A percentile compares a stretch with the other conserved stretches of the same genome.
Conservation (phyloP, 257 asterid genomes). For the Fraxinus excelsior region DNA sequence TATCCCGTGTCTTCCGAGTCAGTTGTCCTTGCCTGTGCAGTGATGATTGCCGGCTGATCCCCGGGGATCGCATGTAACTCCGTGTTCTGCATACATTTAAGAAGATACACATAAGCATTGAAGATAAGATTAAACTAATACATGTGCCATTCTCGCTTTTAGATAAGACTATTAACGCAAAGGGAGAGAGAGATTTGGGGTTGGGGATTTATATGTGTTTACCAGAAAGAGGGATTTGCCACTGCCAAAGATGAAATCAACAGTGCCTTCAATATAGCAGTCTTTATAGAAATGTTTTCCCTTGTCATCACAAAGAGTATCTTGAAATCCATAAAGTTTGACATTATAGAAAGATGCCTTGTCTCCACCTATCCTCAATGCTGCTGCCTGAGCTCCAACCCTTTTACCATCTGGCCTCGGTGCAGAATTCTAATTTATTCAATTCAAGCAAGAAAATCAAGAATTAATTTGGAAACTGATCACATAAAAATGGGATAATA, state of each 20-base stretch:
- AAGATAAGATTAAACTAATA: too few relatives aligned
- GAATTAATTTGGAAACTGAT: not conserved
- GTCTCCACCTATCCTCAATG: constrained; percentile 56
- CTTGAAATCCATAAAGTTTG: constrained; percentile 68
- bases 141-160: too few relatives aligned
- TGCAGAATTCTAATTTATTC: constrained; percentile 54
- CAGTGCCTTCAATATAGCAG: constrained; percentile 80
- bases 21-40: constrained; percentile 53
- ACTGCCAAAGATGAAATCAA: constrained; percentile 77
- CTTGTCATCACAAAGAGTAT: constrained; percentile 65
- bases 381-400: constrained; percentile 57
- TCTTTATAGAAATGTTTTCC: constrained; percentile 78
- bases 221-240: constrained; percentile 69
- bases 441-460: not conserved
- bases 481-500: too few relatives aligned
- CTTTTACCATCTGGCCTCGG: constrained; percentile 57
- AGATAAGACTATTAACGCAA: too few relatives aligned
- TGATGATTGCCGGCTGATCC: constrained; percentile 41
- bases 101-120: too few relatives aligned
- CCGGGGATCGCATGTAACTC: constrained; percentile 62
- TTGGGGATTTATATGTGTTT: too few relatives aligned
- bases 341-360: constrained; percentile 60
- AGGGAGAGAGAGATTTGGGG: too few relatives aligned
- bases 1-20: constrained; percentile 36
- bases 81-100: constrained; percentile 47